These are phyloP conservation scores for Lasiosphaeria miniovina DNA, from an alignment of 495 filamentous ascomycete species.

Conservation along the genomic window DNA sequence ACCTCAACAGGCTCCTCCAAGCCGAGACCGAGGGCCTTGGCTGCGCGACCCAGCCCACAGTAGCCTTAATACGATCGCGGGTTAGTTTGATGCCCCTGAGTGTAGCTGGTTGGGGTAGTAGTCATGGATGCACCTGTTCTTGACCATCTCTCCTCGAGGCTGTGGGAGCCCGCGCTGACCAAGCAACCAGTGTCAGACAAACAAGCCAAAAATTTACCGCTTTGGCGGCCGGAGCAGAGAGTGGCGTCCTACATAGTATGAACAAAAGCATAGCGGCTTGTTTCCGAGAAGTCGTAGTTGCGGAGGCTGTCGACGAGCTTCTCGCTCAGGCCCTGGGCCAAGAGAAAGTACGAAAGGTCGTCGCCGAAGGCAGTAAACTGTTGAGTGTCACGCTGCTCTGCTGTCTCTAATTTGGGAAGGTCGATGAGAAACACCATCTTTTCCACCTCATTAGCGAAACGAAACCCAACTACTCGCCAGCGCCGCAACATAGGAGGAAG, in stretches of 20 bases:
- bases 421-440: conserved; percentile 81
- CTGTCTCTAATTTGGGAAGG: conserved; percentile 56
- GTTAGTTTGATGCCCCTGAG: neutral
- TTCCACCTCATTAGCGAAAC: conserved; percentile 7
- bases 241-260: conserved; percentile 60
- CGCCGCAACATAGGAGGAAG: neutral
- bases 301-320: conserved; percentile 56
- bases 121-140: conserved; percentile 52
- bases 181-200: conserved; percentile 7
- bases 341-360: conserved; percentile 68
- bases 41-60: conserved; percentile 61
- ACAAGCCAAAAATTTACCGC: neutral
- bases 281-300: conserved; percentile 73
- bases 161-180: conserved; percentile 51
- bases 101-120: neutral
- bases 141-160: conserved; percentile 46
- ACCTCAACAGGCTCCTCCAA: conserved; percentile 49
- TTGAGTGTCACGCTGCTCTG: conserved; percentile 24
- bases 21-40: conserved; percentile 54
- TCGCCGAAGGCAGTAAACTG: conserved; percentile 61
- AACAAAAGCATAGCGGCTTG: conserved; percentile 68
- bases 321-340: conserved; percentile 61
- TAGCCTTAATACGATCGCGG: conserved; percentile 38
- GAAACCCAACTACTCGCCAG: neutral
- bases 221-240: neutral